Conservation (phyloP, 805 yeast genomes). For the Saturnispora silvae region DNA sequence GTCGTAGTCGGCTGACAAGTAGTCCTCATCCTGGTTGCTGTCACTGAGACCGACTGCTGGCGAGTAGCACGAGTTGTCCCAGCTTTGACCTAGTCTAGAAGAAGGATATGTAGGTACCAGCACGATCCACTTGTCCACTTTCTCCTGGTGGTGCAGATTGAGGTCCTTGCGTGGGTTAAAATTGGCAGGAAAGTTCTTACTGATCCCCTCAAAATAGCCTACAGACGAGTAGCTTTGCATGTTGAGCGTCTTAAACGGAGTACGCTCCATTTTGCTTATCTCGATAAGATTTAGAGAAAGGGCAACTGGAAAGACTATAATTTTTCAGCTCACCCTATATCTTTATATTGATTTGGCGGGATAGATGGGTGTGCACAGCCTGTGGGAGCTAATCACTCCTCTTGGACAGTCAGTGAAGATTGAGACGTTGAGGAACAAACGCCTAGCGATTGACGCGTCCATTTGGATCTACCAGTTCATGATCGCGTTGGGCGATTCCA, state of each 20-base stretch:
- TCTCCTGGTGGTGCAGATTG: constrained; percentile 58
- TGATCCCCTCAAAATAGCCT: too few relatives aligned
- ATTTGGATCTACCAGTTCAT: constrained; percentile 97
- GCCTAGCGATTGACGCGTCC: constrained; percentile 93
- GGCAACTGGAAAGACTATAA: too few relatives aligned
- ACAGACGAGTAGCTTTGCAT: neutral
- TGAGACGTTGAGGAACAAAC: constrained; percentile 69
- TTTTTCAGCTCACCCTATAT: too few relatives aligned
- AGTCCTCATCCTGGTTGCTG: constrained; percentile 14
- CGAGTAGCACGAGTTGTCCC: constrained; percentile 40
- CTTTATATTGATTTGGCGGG: too few relatives aligned
- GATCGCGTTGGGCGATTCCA: constrained; percentile 85
- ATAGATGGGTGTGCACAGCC: constrained; percentile 93
- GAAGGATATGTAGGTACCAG: constrained; percentile 39
- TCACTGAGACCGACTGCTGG: constrained; percentile 29
- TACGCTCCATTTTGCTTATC: neutral
- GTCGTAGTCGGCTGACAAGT: constrained; percentile 12
- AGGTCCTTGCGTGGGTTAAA: constrained; percentile 55
- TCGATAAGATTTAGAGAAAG: neutral
- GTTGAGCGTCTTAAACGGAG: neutral
- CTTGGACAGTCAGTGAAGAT: constrained; percentile 83
- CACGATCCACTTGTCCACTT: constrained; percentile 54
- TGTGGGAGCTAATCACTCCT: constrained; percentile 89
- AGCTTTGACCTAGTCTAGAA: constrained; percentile 15
- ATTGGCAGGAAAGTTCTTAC: constrained; percentile 29